A percentile compares a stretch with the other conserved stretches of the same genome.
phyloP scores from a whole-genome alignment of 73 alveolate genomes.

The Tetrahymena borealis region DNA sequence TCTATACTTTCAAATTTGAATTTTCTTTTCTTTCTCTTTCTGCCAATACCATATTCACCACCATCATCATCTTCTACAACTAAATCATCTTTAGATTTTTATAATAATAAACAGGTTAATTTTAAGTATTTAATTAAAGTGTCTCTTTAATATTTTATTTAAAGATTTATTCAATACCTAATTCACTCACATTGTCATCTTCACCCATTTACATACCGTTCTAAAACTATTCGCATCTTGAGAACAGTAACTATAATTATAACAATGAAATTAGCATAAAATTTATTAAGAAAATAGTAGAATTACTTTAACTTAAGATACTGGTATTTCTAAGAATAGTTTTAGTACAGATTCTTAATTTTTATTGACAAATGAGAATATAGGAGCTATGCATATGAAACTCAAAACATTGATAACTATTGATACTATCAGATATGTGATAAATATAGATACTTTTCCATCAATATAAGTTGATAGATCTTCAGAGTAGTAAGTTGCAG shows the following conservation, averaged over 20 bases:
- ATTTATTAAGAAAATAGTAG: background rate
- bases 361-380: conserved; percentile 10
- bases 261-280: background rate
- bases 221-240: conserved; percentile 36
- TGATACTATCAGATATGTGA: conserved; percentile 5
- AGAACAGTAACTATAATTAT: background rate
- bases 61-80: conserved; percentile 30
- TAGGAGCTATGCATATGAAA: conserved; percentile 29
- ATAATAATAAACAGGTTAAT: background rate
- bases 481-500: conserved; percentile 10
- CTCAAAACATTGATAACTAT: conserved; percentile 16
- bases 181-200: conserved; percentile 31
- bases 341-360: conserved; percentile 21
- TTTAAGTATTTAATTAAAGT: background rate
- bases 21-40: conserved; percentile 39
- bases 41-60: conserved; percentile 27
- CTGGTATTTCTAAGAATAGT: conserved; percentile 33
- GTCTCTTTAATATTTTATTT: background rate
- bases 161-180: no score
- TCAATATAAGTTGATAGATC: background rate
- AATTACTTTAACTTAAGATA: conserved; percentile 14
- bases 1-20: conserved; percentile 33
- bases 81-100: conserved; percentile 3
- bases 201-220: conserved; percentile 34
- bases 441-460: background rate